Evolutionary conservation across 2,329 filamentous ascomycete species (phyloP), one percentile per base, ranked within the genome.

Genomic region (Furcasterigmium furcatum): DNA sequence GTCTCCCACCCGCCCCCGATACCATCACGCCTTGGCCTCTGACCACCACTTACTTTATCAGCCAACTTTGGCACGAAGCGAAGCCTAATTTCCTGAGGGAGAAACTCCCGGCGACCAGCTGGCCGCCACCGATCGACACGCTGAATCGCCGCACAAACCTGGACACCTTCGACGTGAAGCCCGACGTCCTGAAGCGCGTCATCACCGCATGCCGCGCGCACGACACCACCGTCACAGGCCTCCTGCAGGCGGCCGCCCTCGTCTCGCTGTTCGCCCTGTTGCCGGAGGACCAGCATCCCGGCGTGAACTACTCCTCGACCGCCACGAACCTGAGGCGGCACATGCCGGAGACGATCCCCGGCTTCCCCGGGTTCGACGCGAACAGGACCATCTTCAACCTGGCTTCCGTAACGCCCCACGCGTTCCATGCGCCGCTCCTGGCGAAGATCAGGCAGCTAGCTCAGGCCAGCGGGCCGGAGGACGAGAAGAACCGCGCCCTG

Each of bases 311-410:
- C 30, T 7, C 18, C 30, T n/a, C 30, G 30, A 13, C 30, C 30
- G 13, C 18, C 5, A 12, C 30, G 14, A 32, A 13, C 14, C 30
- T 13, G 5, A 7, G 16, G 6, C 13, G 14, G 9, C 30, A n/a
- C 14, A 32, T 7, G 16, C 9, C 30, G 8, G 14, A 13, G 30
- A n/a, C 30, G 13, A 32, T n/a, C 14, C 14, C 14, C 30, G 14
- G 16, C 13, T 7, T 8, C 40, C 46, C 5, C 9, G 38, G 4
- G 22, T 8, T 54, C 4, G 43, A 52, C 2, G 49, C 52, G 2
- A 27, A 47, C 18, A 40, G 35, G 9, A 47, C 46, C 4, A 46
- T 59, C 5, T 47, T 16, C 13, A 56, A 57, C 39, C 52, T 49
- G 3, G 46, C 57, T 4, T 42, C 41, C 12, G 43, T 35, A 9